phyloP scores from a whole-genome alignment of 768 basidiomycete species.

The Leccinum fibrillosum region DNA sequence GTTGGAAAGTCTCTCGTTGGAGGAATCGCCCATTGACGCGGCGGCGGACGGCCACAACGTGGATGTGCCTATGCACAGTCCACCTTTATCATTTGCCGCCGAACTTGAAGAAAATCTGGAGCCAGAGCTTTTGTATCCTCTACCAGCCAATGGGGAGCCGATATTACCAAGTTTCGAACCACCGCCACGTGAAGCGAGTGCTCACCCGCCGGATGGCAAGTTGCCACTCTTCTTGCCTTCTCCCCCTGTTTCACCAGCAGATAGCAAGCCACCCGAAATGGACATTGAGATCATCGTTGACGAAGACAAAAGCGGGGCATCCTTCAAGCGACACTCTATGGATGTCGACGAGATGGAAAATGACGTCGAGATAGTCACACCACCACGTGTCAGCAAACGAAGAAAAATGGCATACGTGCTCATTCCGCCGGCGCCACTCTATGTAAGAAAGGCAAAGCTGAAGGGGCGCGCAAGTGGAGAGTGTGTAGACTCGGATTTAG shows the following conservation, averaged over 20 bases:
- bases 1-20: constrained; percentile 21
- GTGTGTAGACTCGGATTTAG: constrained; percentile 18
- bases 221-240: constrained; percentile 51
- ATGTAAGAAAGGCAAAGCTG: constrained; percentile 19
- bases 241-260: constrained; percentile 34
- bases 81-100: constrained; percentile 6
- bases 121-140: constrained; percentile 6
- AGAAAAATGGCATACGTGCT: constrained; percentile 28
- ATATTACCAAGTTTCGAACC: constrained; percentile 5
- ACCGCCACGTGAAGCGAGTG: constrained; percentile 13
- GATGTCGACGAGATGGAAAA: constrained; percentile 13
- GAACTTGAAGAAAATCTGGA: constrained; percentile 10
- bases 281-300: constrained; percentile 17
- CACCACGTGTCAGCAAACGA: constrained; percentile 21
- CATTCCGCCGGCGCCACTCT: constrained; percentile 24
- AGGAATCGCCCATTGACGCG: constrained; percentile 9
- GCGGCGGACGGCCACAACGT: background rate
- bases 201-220: constrained; percentile 14
- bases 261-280: constrained; percentile 20
- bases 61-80: constrained; percentile 25
- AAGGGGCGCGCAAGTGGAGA: constrained; percentile 12
- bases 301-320: background rate
- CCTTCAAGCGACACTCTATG: constrained; percentile 21
- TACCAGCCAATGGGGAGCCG: background rate
- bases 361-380: background rate